phyloP scores from a whole-genome alignment of 371 early-diverging fungal genomes.

The Lichtheimia corymbifera region DNA sequence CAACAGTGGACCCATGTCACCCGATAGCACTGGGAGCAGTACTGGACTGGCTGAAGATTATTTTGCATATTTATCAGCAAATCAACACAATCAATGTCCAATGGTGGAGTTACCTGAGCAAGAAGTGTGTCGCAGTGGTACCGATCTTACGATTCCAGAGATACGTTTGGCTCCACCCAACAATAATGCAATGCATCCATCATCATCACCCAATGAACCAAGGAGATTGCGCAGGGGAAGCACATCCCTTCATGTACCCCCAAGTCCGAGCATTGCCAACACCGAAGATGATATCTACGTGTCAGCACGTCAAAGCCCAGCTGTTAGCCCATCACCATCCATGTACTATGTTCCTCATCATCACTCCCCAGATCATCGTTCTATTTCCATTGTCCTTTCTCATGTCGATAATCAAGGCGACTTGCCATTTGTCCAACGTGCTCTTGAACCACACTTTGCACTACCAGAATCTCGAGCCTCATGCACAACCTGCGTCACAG shows the following conservation, averaged over 20 bases:
- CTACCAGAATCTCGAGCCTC: background rate
- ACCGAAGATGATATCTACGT: conserved; percentile 31
- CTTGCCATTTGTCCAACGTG: conserved; percentile 7
- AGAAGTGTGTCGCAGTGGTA: background rate
- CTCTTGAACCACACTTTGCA: conserved; percentile 8
- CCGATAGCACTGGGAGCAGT: conserved; percentile 24
- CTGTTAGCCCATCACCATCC: conserved; percentile 16
- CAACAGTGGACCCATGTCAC: conserved; percentile 10
- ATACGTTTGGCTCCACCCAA: conserved; percentile 41
- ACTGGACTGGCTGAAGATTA: conserved; percentile 36
- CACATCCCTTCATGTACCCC: conserved; percentile 14
- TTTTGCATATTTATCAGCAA: conserved; percentile 38
- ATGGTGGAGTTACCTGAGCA: conserved; percentile 4
- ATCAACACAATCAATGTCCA: conserved; percentile 17
- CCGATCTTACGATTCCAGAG: conserved; percentile 33
- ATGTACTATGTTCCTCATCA: conserved; percentile 6
- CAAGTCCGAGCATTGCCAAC: conserved; percentile 20
- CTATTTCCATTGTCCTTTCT: conserved; percentile 12
- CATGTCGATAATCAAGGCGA: conserved; percentile 3
- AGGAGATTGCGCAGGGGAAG: background rate
- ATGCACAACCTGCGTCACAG: background rate
- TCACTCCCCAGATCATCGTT: background rate
- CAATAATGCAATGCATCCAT: background rate
- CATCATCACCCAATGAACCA: background rate
- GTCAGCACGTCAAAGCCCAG: conserved; percentile 31